Base-by-base conservation (phyloP, 2,329 filamentous ascomycete genomes). In the Scorias spongiosa region DNA sequence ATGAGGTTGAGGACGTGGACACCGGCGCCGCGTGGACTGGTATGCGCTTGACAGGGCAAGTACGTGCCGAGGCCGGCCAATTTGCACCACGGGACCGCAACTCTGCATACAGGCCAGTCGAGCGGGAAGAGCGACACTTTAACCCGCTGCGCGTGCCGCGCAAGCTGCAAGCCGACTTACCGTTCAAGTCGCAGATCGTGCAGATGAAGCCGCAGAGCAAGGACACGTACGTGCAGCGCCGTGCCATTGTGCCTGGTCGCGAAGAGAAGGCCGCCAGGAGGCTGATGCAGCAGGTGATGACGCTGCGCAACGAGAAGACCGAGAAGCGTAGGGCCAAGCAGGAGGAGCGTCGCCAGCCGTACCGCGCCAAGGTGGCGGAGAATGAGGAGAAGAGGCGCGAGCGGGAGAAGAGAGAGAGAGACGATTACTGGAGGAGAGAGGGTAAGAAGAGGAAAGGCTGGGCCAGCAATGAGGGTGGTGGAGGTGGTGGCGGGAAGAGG, bases 21-120 rank as follows among this genome's bases (percentile, higher is more conserved):
- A 37, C 34, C 12, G 20, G 20, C 20, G 20, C 20, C 20, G 15
- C 12, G 12, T 96, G 91, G 91, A 76, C 82, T 57, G 79, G 81
- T 44, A 98, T 98, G 91, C 83, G 91, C 18, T 71, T 95, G 34
- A 96, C 91, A 0, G 91, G 91, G 46, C 78, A 94, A 66, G 83
- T 98, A 51, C 85, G 91, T 37, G 79, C 79, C 39, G 84, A 80
- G 42, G 67, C 86, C 62, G 74, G 73, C 48, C 69, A 96, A 39
- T 66, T 80, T 6, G 89, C 87, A 1, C 91, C 91, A 0, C 72
- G 81, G 57, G 74, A 80, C 54, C 83, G 81, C 62, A 89, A 98
- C 69, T 88, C 81, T 50, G 77, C 83, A 46, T 98, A 98, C 72
- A 80, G 80, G 43, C 66, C 69, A 29, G 66, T 80, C 41, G 74